Evolutionary conservation across 2,329 filamentous ascomycete genomes (phyloP).

Genomic region (Arthrocladium fulminans): DNA sequence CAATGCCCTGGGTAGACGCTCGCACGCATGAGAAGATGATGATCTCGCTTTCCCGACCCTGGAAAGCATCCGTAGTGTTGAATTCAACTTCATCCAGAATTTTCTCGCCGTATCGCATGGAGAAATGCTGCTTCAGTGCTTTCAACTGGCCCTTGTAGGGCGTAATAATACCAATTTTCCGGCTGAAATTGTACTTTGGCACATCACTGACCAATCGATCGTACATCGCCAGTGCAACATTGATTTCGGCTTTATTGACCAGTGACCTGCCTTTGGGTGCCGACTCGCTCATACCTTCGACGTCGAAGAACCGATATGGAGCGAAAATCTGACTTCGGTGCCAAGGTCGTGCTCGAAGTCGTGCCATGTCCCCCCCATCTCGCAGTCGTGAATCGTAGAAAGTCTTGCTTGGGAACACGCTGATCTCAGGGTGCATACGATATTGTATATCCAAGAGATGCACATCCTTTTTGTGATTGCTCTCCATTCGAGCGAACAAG

Average conservation of each 20-base stretch:
- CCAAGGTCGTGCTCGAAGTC: conserved; percentile 71
- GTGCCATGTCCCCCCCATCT: conserved; percentile 76
- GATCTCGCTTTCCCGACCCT: conserved; percentile 91
- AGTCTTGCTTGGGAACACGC: conserved; percentile 74
- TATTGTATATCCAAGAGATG: conserved; percentile 97
- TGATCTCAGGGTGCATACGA: conserved; percentile 98
- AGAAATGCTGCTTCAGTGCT: conserved; percentile 69
- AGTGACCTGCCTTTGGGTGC: conserved; percentile 81
- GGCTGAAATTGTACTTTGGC: conserved; percentile 56
- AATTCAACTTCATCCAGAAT: conserved; percentile 82
- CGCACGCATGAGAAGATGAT: conserved; percentile 99
- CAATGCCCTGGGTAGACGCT: conserved; percentile 84
- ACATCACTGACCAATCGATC: conserved; percentile 69
- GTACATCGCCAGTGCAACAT: conserved; percentile 78
- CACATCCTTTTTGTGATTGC: conserved; percentile 76
- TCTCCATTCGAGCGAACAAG: conserved; percentile 96
- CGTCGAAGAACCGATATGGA: conserved; percentile 95
- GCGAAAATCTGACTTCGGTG: conserved; percentile 72
- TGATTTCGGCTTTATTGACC: conserved; percentile 78
- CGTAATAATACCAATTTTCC: conserved; percentile 93
- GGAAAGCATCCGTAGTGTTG: conserved; percentile 97
- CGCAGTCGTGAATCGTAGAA: conserved; percentile 87
- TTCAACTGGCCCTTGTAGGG: conserved; percentile 91
- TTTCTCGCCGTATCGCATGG: conserved; percentile 58
- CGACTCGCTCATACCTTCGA: conserved; percentile 74